Percentiles rank a stretch among this genome's conserved stretches.
These are phyloP conservation scores for Elongisporangium anandrum DNA, from an alignment of 352 stramenopile genomes.

Conservation along the genomic window DNA sequence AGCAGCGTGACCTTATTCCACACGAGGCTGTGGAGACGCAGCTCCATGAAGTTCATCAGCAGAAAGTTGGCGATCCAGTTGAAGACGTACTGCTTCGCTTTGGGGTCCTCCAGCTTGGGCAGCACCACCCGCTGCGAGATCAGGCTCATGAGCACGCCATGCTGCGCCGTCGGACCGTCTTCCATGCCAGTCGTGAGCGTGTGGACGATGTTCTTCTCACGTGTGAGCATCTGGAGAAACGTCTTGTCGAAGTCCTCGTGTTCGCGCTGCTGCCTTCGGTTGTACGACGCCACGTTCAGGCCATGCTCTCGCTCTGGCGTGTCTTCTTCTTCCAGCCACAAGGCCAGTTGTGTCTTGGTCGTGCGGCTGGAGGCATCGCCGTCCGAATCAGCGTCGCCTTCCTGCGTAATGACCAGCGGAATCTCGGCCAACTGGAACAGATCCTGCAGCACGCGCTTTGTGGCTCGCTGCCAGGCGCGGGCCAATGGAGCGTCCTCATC, in stretches of 20 bases:
- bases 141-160: conserved; percentile 57
- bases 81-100: conserved; percentile 60
- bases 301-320: conserved; percentile 27
- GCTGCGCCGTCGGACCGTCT: conserved; percentile 53
- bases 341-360: conserved; percentile 29
- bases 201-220: conserved; percentile 78
- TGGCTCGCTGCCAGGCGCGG: conserved; percentile 62
- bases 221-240: conserved; percentile 58
- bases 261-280: conserved; percentile 31
- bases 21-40: conserved; percentile 71
- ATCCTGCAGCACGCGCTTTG: conserved; percentile 52
- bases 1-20: conserved; percentile 84
- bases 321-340: conserved; percentile 50
- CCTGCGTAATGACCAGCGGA: conserved; percentile 17
- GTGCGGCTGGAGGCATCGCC: conserved; percentile 7
- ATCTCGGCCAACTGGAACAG: conserved; percentile 59
- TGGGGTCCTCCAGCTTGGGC: conserved; percentile 42
- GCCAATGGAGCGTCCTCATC: conserved; percentile 32
- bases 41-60: conserved; percentile 81
- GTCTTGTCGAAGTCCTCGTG: conserved; percentile 53
- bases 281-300: conserved; percentile 30
- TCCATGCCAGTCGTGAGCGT: conserved; percentile 65
- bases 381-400: conserved; percentile 6
- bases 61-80: conserved; percentile 75
- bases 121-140: conserved; percentile 57